phyloP scores from a whole-genome alignment of 192 early-diverging fungal species.

The Coemansia furcata region DNA sequence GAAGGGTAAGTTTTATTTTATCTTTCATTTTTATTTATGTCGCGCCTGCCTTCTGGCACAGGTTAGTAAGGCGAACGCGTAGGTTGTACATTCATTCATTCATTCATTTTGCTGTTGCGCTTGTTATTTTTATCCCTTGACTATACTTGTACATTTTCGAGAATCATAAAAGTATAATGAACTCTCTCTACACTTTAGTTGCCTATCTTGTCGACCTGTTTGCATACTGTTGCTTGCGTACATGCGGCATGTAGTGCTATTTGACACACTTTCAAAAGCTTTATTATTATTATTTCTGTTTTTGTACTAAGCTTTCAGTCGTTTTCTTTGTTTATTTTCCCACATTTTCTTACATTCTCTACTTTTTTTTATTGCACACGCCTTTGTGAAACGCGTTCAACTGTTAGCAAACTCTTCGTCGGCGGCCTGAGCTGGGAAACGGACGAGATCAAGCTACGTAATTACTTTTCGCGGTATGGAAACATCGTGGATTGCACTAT shows the following conservation, averaged over 20 bases:
- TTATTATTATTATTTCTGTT: conserved; percentile 70
- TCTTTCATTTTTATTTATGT: conserved; percentile 11
- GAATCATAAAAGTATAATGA: conserved; percentile 54
- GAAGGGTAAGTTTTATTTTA: conserved; percentile 42
- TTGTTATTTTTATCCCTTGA: conserved; percentile 3
- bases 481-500: conserved; percentile 79
- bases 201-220: background rate
- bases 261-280: conserved; percentile 67
- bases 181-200: conserved; percentile 5
- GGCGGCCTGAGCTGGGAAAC: conserved; percentile 86
- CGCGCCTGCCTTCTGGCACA: background rate
- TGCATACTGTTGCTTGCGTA: background rate
- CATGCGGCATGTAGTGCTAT: background rate
- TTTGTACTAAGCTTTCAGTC: conserved; percentile 13
- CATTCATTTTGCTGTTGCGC: conserved; percentile 4
- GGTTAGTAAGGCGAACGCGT: background rate
- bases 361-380: background rate
- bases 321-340: background rate
- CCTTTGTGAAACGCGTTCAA: background rate
- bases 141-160: conserved; percentile 3
- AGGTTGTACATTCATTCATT: conserved; percentile 19
- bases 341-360: background rate
- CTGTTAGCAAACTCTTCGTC: conserved; percentile 87
- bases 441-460: conserved; percentile 78
- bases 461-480: conserved; percentile 86